These are phyloP conservation scores for Articulospora tetracladia DNA, from an alignment of 495 filamentous ascomycete genomes.

Conservation along the genomic window DNA sequence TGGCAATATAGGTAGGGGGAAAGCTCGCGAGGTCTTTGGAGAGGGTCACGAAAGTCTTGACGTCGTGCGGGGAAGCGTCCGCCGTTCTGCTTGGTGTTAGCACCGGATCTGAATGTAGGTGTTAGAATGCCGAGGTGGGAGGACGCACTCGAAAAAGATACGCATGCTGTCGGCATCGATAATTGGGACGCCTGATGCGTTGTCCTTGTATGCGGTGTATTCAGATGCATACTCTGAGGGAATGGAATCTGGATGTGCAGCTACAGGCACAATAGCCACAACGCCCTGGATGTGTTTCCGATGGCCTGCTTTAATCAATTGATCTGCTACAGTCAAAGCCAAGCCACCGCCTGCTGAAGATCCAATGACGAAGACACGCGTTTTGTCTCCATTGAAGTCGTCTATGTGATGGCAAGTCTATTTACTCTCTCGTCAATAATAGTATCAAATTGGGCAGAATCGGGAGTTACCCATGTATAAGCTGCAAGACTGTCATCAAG, in stretches of 20 bases:
- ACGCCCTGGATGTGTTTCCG: conserved; percentile 18
- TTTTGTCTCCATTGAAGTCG: conserved; percentile 20
- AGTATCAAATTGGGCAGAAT: background rate
- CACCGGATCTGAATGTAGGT: no score
- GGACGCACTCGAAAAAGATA: conserved; percentile 13
- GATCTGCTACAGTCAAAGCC: conserved; percentile 22
- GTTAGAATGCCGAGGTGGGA: no score
- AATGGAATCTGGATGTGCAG: conserved; percentile 22
- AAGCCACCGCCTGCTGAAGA: conserved; percentile 28
- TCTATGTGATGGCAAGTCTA: conserved; percentile 24
- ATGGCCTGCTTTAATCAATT: conserved; percentile 16
- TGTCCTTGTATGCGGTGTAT: conserved; percentile 28
- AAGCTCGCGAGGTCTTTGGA: conserved; percentile 15
- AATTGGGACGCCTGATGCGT: conserved; percentile 23
- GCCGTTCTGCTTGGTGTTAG: background rate
- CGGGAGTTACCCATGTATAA: conserved; percentile 10
- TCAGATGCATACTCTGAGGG: conserved; percentile 20
- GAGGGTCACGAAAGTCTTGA: conserved; percentile 19
- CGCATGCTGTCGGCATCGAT: conserved; percentile 22
- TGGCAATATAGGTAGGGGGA: conserved; percentile 26
- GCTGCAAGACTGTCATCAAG: conserved; percentile 26
- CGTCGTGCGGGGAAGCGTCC: conserved; percentile 5
- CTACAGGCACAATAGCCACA: conserved; percentile 22
- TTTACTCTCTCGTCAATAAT: background rate
- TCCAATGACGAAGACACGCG: conserved; percentile 25